These are phyloP conservation scores for Cordyceps cateniannulata DNA, from an alignment of 2,329 filamentous ascomycete genomes.

Conservation along the genomic window DNA sequence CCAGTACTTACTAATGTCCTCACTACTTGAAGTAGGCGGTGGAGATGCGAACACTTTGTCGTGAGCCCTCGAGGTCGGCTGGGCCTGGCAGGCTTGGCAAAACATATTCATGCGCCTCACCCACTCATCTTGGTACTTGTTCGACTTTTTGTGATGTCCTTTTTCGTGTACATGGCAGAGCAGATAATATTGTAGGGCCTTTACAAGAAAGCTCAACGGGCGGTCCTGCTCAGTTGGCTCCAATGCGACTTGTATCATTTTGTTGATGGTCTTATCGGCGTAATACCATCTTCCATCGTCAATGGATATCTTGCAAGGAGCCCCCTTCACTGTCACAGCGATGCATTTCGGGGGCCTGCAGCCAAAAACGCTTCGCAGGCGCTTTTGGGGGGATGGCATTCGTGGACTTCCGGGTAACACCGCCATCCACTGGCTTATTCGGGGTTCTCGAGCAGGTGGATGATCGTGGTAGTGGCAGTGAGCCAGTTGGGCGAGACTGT, in stretches of 20 bases:
- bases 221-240: neutral
- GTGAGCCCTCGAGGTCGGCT: neutral
- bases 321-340: neutral
- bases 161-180: neutral
- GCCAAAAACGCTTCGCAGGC: neutral
- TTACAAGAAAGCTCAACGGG: neutral
- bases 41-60: neutral
- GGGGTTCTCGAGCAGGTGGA: neutral
- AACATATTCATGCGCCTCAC: neutral
- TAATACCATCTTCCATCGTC: neutral
- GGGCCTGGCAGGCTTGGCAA: neutral
- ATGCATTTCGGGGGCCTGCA: neutral
- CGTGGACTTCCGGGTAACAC: neutral
- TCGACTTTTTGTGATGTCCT: neutral
- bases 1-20: neutral
- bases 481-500: neutral
- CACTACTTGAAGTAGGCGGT: neutral
- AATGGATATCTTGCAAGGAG: neutral
- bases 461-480: slow-evolving; percentile 3
- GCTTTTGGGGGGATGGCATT: neutral
- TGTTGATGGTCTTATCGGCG: neutral
- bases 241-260: neutral
- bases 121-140: neutral
- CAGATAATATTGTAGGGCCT: neutral
- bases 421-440: neutral